A percentile compares a stretch with the other conserved stretches of the same genome.
phyloP scores from a whole-genome alignment of 1,284 basidiomycete genomes.

The Marasmius fiardii region DNA sequence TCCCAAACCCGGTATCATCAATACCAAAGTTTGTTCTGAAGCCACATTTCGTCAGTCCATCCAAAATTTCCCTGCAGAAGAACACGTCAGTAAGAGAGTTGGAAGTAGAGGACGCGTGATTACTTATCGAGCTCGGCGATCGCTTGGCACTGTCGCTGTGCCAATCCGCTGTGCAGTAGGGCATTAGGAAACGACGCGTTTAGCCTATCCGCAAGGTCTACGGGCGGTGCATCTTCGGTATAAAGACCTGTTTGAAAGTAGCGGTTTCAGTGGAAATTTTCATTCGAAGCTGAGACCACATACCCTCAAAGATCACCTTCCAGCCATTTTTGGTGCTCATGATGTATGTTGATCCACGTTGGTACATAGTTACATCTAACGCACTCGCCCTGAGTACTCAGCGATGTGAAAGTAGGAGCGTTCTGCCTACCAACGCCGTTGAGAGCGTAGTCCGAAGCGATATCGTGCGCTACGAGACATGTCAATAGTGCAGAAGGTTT shows the following conservation, averaged over 20 bases:
- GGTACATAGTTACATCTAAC: slow-evolving; percentile 58
- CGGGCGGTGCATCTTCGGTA: slow-evolving; percentile 40
- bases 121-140: slow-evolving; percentile 24
- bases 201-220: slow-evolving; percentile 51
- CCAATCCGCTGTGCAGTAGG: slow-evolving; percentile 28
- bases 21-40: slow-evolving; percentile 27
- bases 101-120: neutral
- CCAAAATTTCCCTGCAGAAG: slow-evolving; percentile 24
- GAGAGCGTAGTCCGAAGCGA: slow-evolving; percentile 10
- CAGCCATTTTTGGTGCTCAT: slow-evolving; percentile 48
- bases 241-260: slow-evolving; percentile 28
- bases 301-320: slow-evolving; percentile 31
- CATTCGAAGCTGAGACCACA: neutral
- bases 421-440: slow-evolving; percentile 9
- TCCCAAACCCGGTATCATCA: slow-evolving; percentile 25
- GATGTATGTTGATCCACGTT: slow-evolving; percentile 61
- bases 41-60: slow-evolving; percentile 26
- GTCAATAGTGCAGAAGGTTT: too few relatives aligned
- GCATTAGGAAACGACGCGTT: slow-evolving; percentile 47
- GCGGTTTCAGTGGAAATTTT: neutral
- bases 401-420: too few relatives aligned
- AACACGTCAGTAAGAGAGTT: too few relatives aligned
- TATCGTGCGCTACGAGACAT: slow-evolving; percentile 8
- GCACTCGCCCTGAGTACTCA: neutral
- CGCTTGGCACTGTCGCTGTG: slow-evolving; percentile 12